Evolutionary conservation across 139 green algal genomes (phyloP), one percentile per base, ranked within the genome.

Genomic region (Coelastrella sp.): DNA sequence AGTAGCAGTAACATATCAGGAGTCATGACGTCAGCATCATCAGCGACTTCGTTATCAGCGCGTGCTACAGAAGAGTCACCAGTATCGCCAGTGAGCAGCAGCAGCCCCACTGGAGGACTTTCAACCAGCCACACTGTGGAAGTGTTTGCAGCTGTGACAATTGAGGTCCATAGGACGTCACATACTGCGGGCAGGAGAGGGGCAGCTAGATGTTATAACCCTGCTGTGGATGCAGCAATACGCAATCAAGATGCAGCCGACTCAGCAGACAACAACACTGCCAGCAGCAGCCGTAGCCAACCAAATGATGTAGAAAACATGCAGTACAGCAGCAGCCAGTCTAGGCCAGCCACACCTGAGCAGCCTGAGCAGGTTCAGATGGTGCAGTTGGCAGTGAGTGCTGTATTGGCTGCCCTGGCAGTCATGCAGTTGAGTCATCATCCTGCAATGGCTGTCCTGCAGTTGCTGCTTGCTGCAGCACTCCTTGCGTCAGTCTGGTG

Each of bases 341-440:
- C n/a, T n/a, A n/a, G n/a, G n/a, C n/a, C n/a, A n/a, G n/a, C n/a
- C n/a, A n/a, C n/a, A n/a, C n/a, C n/a, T n/a, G n/a, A n/a, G n/a
- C n/a, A n/a, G 11, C 57, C 41, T 40, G 41, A n/a, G 13, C 17
- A 66, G 45, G 3, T 35, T 13, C 73, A 81, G 73, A 32, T 38
- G 75, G 21, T 71, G 32, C 75, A 82, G 75, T 53, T 69, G 35
- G 53, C 75, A 6, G 73, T 37, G 32, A 51, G 27, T 81, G 73
- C 37, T 43, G 3, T 69, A 15, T 11, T 66, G 43, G 72, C 72
- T 63, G 71, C 41, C 34, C 4, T 62, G 19, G 71, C 71, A 30
- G 25, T 8, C 11, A 38, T 53, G 45, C 71, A 79, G 41, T 37
- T 60, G 2, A 8, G 9, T 23, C 37, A n/a, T n/a, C 34, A 43